Evolutionary conservation across 441 rosid species (phyloP).

Genomic region (Eruca vesicaria): DNA sequence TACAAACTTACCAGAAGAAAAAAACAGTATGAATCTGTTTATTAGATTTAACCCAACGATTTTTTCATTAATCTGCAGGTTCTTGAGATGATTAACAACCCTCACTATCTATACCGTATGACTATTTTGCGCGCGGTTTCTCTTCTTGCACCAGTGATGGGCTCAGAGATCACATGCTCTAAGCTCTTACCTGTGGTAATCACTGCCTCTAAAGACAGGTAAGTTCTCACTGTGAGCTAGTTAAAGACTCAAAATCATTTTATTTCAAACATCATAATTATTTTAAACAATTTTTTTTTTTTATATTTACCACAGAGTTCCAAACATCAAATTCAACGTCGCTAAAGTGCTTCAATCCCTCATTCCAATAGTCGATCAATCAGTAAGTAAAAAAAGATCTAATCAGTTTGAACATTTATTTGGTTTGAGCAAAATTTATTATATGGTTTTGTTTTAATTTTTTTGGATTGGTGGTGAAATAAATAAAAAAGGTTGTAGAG

Average conservation of each 20-base stretch:
- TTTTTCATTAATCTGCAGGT: conserved; percentile 44
- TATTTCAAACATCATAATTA: not conserved
- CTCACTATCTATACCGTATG: conserved; percentile 92
- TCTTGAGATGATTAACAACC: conserved; percentile 79
- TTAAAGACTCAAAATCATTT: not conserved
- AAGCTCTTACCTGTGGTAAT: conserved; percentile 78
- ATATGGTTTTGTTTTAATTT: not conserved
- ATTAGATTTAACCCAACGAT: not conserved
- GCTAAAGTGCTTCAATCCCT: conserved; percentile 94
- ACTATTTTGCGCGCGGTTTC: conserved; percentile 83
- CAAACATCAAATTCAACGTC: conserved; percentile 93
- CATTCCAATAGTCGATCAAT: conserved; percentile 82
- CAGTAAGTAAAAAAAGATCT: conserved; percentile 54
- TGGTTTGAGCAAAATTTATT: not conserved
- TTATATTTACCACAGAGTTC: conserved; percentile 60
- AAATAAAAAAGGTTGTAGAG: conserved; percentile 70
- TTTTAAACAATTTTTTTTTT: not conserved
- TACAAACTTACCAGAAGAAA: not conserved
- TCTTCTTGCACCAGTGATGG: conserved; percentile 92
- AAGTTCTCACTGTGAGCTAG: conserved; percentile 11
- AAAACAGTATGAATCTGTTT: not conserved
- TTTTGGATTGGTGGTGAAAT: not conserved
- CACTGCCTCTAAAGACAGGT: conserved; percentile 88
- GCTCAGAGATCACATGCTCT: conserved; percentile 83
- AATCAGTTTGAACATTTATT: not conserved